Conservation (phyloP, 1,284 basidiomycete genomes). For the Thecaphora frezii region DNA sequence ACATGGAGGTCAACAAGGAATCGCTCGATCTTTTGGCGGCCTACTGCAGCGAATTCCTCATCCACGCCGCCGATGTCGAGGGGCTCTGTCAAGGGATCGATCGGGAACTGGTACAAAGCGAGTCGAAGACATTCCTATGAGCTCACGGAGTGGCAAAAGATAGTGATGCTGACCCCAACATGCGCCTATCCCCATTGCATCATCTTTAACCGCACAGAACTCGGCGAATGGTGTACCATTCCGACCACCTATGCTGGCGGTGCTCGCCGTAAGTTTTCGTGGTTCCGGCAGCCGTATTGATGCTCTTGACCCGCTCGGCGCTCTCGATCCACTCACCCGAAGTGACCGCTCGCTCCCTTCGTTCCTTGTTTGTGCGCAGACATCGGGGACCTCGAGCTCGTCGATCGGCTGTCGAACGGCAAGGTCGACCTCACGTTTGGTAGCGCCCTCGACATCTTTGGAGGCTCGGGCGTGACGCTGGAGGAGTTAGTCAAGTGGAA, state of each 20-base stretch:
- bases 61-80: conserved; percentile 97
- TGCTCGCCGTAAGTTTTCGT: conserved; percentile 78
- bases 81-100: conserved; percentile 96
- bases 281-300: too few relatives aligned
- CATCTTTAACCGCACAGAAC: conserved; percentile 63
- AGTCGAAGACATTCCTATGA: conserved; percentile 45
- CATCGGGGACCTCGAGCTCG: conserved; percentile 78
- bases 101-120: conserved; percentile 80
- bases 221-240: conserved; percentile 87
- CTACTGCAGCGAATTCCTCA: conserved; percentile 77
- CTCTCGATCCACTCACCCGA: too few relatives aligned
- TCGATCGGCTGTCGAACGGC: conserved; percentile 77
- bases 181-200: neutral
- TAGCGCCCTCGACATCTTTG: conserved; percentile 81
- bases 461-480: conserved; percentile 73
- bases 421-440: conserved; percentile 94
- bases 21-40: conserved; percentile 24
- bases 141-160: too few relatives aligned
- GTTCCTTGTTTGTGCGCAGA: conserved; percentile 62
- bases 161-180: too few relatives aligned
- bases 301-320: too few relatives aligned
- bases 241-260: conserved; percentile 97
- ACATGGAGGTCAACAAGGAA: conserved; percentile 76
- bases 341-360: neutral
- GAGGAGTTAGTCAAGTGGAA: conserved; percentile 68